A percentile compares a stretch with the other conserved stretches of the same genome.
These are phyloP conservation scores for Pythium chondricola DNA, from an alignment of 352 stramenopile species.

Conservation along the genomic window DNA sequence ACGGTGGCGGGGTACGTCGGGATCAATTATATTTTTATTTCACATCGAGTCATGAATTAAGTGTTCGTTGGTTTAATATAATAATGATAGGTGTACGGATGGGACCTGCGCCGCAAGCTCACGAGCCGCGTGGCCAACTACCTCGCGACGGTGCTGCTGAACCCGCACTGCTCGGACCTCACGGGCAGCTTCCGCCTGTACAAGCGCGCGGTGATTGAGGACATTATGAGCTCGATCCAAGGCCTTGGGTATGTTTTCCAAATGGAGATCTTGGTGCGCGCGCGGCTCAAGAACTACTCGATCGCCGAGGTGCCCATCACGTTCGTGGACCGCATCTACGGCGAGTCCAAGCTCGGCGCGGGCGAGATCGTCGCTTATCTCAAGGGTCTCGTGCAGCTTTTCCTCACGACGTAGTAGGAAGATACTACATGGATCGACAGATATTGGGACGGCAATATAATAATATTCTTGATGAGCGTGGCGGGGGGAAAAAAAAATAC, in stretches of 20 bases:
- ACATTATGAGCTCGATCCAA: constrained; percentile 90
- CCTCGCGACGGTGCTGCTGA: constrained; percentile 94
- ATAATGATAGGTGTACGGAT: constrained; percentile 91
- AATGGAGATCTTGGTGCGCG: constrained; percentile 98
- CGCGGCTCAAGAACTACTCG: constrained; percentile 86
- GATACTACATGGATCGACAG: no score
- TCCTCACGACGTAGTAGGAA: constrained; percentile 88
- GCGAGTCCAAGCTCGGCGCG: constrained; percentile 96
- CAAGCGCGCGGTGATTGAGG: constrained; percentile 91
- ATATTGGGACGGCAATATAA: no score
- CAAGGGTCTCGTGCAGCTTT: constrained; percentile 93
- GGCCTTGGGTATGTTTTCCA: constrained; percentile 97
- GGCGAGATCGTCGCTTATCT: constrained; percentile 97
- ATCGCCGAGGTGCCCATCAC: constrained; percentile 96
- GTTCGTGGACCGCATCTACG: constrained; percentile 99
- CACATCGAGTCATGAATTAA: no score
- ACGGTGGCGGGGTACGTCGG: constrained; percentile 89
- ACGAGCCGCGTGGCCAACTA: constrained; percentile 97
- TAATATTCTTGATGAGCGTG: no score
- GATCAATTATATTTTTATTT: no score
- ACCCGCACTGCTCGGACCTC: constrained; percentile 93
- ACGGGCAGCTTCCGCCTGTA: constrained; percentile 98
- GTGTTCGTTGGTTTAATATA: no score
- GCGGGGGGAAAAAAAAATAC: no score
- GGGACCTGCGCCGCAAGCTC: constrained; percentile 95